Percentiles rank a stretch among this genome's conserved stretches.
Conservation (phyloP, 2,329 filamentous ascomycete species). For the Rutstroemia sydowiana region DNA sequence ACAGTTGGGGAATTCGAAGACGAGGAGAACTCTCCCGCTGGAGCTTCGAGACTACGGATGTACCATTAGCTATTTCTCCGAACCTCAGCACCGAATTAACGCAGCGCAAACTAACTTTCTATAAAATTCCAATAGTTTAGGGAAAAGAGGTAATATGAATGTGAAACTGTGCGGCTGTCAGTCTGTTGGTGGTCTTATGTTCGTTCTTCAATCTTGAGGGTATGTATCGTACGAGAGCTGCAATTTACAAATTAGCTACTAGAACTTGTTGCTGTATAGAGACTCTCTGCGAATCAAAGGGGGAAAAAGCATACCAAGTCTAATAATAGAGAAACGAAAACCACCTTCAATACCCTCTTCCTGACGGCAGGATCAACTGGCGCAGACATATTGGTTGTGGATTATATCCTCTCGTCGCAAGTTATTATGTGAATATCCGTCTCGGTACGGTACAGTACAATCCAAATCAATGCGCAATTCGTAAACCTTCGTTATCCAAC, state of each 20-base stretch:
- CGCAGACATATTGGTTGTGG: constrained; percentile 22
- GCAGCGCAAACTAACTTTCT: constrained; percentile 54
- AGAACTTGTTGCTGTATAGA: too few species aligned
- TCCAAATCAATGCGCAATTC: too few species aligned
- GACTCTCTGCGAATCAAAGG: not conserved
- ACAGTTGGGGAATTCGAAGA: constrained; percentile 50
- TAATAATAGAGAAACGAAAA: constrained; percentile 82
- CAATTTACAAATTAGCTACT: constrained; percentile 3
- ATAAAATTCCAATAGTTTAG: constrained; percentile 93
- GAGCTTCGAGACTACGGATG: constrained; percentile 62
- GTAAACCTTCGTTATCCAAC: too few species aligned
- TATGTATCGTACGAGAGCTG: constrained; percentile 10
- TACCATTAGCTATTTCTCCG: constrained; percentile 45
- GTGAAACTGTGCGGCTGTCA: constrained; percentile 53
- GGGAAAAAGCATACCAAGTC: constrained; percentile 61
- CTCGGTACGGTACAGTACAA: too few species aligned
- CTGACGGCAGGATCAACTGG: constrained; percentile 49
- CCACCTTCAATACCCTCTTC: constrained; percentile 76
- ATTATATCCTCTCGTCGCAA: not conserved
- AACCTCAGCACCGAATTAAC: constrained; percentile 32
- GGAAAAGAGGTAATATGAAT: constrained; percentile 94
- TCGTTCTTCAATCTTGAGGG: not conserved
- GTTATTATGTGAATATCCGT: not conserved
- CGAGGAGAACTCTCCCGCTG: constrained; percentile 35
- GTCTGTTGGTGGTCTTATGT: not conserved